A percentile compares a stretch with the other conserved stretches of the same genome.
phyloP scores from a whole-genome alignment of 371 early-diverging fungal species.

The Basidiobolus meristosporus region DNA sequence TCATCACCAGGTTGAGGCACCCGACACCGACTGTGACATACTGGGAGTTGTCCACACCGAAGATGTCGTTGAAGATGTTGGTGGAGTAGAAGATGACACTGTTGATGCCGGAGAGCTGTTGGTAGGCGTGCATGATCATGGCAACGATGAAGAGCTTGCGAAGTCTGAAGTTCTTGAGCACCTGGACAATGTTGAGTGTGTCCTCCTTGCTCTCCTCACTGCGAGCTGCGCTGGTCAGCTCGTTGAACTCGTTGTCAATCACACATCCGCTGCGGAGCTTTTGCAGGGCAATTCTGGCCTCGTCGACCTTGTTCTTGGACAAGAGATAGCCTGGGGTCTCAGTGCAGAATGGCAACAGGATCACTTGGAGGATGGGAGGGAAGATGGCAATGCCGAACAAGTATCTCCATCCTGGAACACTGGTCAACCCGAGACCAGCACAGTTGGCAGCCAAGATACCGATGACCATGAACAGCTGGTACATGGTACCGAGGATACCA shows the following conservation, averaged over 20 bases:
- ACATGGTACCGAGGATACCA: constrained; percentile 47
- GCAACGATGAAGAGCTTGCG: constrained; percentile 30
- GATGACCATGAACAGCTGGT: constrained; percentile 58
- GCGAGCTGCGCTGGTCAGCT: background rate
- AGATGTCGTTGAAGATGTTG: constrained; percentile 19
- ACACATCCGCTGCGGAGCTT: constrained; percentile 40
- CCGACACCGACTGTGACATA: constrained; percentile 31
- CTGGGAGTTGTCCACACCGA: constrained; percentile 18
- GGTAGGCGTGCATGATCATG: constrained; percentile 21
- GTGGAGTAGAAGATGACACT: constrained; percentile 58
- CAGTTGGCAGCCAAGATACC: constrained; percentile 50
- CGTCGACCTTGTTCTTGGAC: constrained; percentile 25
- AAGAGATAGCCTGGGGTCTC: constrained; percentile 60
- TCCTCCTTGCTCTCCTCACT: background rate
- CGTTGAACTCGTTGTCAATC: constrained; percentile 5
- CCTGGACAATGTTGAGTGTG: constrained; percentile 9
- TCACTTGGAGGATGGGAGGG: constrained; percentile 44
- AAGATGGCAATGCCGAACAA: constrained; percentile 32
- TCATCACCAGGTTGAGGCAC: constrained; percentile 29
- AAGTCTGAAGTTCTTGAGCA: constrained; percentile 20
- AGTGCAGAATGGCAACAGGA: constrained; percentile 43
- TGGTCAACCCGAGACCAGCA: constrained; percentile 28
- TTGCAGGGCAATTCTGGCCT: constrained; percentile 29
- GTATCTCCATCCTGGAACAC: constrained; percentile 45
- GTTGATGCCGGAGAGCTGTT: constrained; percentile 78